Evolutionary conservation across 306 rosid genomes (phyloP).

Genomic region (Vigna reflexopilosa): DNA sequence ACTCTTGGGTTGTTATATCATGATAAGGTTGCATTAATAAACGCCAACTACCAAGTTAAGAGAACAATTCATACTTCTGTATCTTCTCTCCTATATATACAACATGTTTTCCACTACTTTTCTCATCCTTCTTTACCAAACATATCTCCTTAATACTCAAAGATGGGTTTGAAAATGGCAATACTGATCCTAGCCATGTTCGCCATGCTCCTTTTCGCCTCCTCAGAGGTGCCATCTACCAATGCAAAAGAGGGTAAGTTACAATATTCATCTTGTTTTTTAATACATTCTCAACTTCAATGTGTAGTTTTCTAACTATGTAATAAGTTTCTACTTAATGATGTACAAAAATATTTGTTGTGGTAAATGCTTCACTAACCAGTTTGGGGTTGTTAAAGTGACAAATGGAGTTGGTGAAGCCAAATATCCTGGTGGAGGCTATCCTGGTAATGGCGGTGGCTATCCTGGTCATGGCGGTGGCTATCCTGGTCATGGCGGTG

Average conservation of each 20-base stretch:
- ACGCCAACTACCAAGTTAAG: constrained; percentile 20
- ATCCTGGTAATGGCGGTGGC: neutral
- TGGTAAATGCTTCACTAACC: neutral
- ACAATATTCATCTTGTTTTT: neutral
- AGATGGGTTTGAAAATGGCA: constrained; percentile 54
- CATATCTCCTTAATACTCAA: neutral
- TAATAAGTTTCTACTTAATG: too few species aligned
- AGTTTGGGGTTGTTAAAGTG: neutral
- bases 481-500: neutral
- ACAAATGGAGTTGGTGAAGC: constrained; percentile 39
- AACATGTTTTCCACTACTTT: neutral
- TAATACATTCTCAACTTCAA: too few species aligned
- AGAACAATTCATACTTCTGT: neutral
- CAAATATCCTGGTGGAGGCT: constrained; percentile 28
- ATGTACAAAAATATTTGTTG: too few species aligned
- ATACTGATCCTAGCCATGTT: constrained; percentile 46
- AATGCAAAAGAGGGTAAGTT: constrained; percentile 46
- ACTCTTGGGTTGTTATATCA: neutral
- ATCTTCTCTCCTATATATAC: constrained; percentile 40
- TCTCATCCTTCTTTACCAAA: constrained; percentile 18
- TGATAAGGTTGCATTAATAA: constrained; percentile 38
- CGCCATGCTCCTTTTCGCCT: constrained; percentile 46
- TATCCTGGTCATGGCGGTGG: constrained; percentile 23
- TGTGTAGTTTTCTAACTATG: too few species aligned
- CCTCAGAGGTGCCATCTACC: constrained; percentile 44